Conservation (phyloP, 2,329 filamentous ascomycete species). For the Rhexocercosporidium sp. region DNA sequence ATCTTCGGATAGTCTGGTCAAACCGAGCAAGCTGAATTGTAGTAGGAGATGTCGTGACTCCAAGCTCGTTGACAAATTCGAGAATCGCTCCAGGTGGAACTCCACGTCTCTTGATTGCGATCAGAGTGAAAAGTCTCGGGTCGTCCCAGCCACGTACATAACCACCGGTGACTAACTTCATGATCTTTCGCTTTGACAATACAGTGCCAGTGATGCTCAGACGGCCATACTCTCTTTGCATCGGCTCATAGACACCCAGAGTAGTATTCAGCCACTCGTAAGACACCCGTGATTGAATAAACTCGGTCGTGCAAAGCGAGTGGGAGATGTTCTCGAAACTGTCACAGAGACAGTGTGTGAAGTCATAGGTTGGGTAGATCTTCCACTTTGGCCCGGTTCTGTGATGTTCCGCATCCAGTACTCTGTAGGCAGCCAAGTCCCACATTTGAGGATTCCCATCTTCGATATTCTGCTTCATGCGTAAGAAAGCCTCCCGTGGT, state of each 20-base stretch:
- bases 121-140: conserved; percentile 85
- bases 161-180: conserved; percentile 77
- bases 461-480: conserved; percentile 90
- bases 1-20: conserved; percentile 82
- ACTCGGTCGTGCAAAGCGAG: conserved; percentile 92
- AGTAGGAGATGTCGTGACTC: conserved; percentile 81
- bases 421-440: conserved; percentile 91
- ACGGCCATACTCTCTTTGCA: conserved; percentile 87
- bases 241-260: conserved; percentile 84
- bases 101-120: conserved; percentile 81
- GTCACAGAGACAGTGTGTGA: conserved; percentile 89
- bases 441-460: conserved; percentile 94
- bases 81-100: conserved; percentile 88
- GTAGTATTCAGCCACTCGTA: conserved; percentile 91
- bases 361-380: conserved; percentile 96
- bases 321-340: conserved; percentile 92
- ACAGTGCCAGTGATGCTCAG: conserved; percentile 85
- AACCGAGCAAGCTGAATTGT: conserved; percentile 84
- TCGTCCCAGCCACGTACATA: conserved; percentile 90
- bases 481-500: conserved; percentile 79
- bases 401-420: conserved; percentile 77
- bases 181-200: conserved; percentile 84
- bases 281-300: conserved; percentile 80
- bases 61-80: conserved; percentile 88
- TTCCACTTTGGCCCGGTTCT: conserved; percentile 84